Evolutionary conservation across 495 filamentous ascomycete genomes (phyloP).

Genomic region (Hypomontagnella submonticulosa): DNA sequence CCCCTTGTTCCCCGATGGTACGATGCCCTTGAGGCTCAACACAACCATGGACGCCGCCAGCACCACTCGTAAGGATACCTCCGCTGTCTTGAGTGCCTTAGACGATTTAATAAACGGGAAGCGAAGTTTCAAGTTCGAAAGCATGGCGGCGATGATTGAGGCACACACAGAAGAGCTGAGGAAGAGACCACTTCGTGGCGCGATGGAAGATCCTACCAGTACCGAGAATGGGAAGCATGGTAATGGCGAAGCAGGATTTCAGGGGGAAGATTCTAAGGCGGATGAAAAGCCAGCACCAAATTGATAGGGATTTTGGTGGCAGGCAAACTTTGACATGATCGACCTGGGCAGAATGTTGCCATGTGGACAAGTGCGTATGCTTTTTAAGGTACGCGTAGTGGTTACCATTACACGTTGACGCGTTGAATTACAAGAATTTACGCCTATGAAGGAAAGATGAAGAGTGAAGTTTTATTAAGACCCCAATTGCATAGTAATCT

Average conservation of each 20-base stretch:
- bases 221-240: not conserved
- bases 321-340: too few relatives aligned
- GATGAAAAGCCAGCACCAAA: not conserved
- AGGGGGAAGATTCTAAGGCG: not conserved
- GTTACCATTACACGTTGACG: too few relatives aligned
- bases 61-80: not conserved
- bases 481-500: too few relatives aligned
- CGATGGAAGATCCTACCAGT: not conserved
- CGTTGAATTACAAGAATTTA: too few relatives aligned
- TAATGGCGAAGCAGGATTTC: not conserved
- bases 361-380: too few relatives aligned
- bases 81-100: too few relatives aligned
- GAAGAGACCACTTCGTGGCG: constrained; percentile 3
- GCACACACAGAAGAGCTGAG: constrained; percentile 17
- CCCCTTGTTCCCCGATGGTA: too few relatives aligned
- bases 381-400: too few relatives aligned
- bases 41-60: not conserved
- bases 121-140: not conserved
- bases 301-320: not conserved
- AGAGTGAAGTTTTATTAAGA: too few relatives aligned
- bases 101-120: not conserved
- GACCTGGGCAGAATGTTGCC: too few relatives aligned
- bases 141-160: constrained; percentile 14
- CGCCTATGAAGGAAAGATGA: too few relatives aligned
- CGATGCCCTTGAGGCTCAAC: too few relatives aligned